phyloP scores from a whole-genome alignment of 2,329 filamentous ascomycete species.

The Fonsecaea multimorphosa region DNA sequence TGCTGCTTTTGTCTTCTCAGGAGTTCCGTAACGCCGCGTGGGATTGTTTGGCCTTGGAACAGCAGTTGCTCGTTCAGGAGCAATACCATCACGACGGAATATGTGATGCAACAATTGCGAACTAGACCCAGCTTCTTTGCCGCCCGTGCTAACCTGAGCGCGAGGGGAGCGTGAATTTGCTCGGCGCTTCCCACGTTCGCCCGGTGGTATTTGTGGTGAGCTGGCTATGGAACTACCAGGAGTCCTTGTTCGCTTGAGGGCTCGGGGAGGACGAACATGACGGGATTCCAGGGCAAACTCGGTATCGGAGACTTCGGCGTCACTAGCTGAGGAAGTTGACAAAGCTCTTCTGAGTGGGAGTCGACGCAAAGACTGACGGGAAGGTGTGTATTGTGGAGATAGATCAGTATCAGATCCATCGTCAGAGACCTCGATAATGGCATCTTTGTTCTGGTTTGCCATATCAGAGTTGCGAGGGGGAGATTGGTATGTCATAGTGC shows the following conservation, averaged over 20 bases:
- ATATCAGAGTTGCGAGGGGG: neutral
- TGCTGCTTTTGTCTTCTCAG: constrained; percentile 10
- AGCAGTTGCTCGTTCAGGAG: neutral
- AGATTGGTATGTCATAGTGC: constrained; percentile 8
- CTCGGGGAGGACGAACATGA: neutral
- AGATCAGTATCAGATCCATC: constrained; percentile 10
- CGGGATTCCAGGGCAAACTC: neutral
- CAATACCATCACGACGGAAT: neutral
- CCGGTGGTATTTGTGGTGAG: neutral
- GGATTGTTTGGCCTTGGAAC: neutral
- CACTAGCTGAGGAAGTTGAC: constrained; percentile 4
- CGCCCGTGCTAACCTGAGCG: neutral
- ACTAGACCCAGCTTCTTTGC: neutral
- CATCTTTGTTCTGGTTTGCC: neutral
- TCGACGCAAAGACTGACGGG: neutral
- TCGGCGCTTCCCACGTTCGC: constrained; percentile 5
- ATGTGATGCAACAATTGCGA: neutral
- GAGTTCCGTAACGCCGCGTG: neutral
- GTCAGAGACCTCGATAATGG: constrained; percentile 22
- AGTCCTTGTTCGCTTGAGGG: constrained; percentile 14
- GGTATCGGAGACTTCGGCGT: constrained; percentile 10
- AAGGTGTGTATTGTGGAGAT: neutral
- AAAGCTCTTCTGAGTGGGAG: neutral
- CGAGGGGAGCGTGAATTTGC: neutral
- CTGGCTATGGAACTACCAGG: neutral